Base-by-base conservation (phyloP, 1,139 yeast genomes). In the Geotrichum carabidarum region DNA sequence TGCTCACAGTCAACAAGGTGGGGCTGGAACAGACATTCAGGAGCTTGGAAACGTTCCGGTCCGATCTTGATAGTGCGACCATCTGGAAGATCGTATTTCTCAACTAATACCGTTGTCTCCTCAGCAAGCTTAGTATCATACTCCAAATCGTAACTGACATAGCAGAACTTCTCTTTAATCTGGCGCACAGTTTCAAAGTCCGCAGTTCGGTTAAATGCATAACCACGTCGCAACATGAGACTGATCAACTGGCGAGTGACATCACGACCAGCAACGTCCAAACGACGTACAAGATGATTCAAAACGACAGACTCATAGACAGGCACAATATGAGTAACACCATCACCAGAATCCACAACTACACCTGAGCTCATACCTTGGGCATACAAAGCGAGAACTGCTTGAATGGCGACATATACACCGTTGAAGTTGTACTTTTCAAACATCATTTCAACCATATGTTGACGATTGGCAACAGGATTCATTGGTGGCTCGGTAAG, bases 401-500 rank as follows among this genome's bases (percentile, higher is more conserved):
- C 99, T 75, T 93, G 99, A 66, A 93, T 93, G 15, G 99, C 98
- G 44, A 93, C 99, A 65, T 93, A 93, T 32, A 93, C 98, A 30
- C 98, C 98, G 48, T 94, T 94, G 71, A 93, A 93, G 59, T 86
- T 85, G 71, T 93, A 93, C 70, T 88, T 87, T 71, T 93, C 98
- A 74, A 93, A 90, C 99, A 93, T 94, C 36, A 90, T 94, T 63
- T 88, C 93, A 68, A 95, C 91, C 98, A 93, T 91, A 57, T 81
- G 81, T 71, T 91, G 96, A 69, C 97, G 79, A 71, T 93, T 93
- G 67, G 87, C 87, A 65, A 89, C 74, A 31, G 99, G 99, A 70
- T 93, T 93, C 94, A 93, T 86, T 60, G 99, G 99, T 15, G 99
- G 98, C 73, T 93, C 99, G 1, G 99, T 93, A 60, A 93, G 77